These are phyloP conservation scores for Paulownia fortunei DNA, from an alignment of 257 asterid genomes.

Conservation along the genomic window DNA sequence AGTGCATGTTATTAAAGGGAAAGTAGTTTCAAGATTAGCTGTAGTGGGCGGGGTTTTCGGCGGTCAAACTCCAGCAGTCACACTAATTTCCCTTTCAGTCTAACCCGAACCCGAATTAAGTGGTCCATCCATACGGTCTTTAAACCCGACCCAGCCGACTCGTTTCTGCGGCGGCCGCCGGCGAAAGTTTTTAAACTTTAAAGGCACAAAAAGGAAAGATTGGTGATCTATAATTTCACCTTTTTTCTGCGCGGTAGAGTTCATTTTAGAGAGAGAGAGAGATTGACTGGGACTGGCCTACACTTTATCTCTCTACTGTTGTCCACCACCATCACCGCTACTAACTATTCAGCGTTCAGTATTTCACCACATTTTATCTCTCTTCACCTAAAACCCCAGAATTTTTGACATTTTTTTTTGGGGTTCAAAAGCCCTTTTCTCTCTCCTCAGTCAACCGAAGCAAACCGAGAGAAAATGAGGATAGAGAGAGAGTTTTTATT, in stretches of 20 bases:
- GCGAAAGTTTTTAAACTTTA: neutral
- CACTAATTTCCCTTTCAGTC: constrained; percentile 19
- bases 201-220: neutral
- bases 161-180: constrained; percentile 16
- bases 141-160: constrained; percentile 2
- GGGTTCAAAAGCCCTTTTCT: constrained; percentile 32
- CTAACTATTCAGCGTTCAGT: constrained; percentile 32
- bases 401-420: constrained; percentile 28
- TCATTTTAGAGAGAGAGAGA: constrained; percentile 37
- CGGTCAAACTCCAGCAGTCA: constrained; percentile 38
- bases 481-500: constrained; percentile 12
- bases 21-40: constrained; percentile 34
- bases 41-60: constrained; percentile 54
- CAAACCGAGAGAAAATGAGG: constrained; percentile 49
- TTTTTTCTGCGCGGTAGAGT: neutral
- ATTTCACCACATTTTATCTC: constrained; percentile 17
- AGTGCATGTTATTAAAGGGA: constrained; percentile 3
- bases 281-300: neutral
- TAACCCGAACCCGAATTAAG: constrained; percentile 9
- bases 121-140: neutral
- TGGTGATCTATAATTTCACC: too few relatives aligned
- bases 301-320: constrained; percentile 38
- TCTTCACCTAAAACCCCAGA: constrained; percentile 35
- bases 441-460: constrained; percentile 59
- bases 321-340: constrained; percentile 14